A percentile compares a stretch with the other conserved stretches of the same genome.
Conservation (phyloP, 2,329 filamentous ascomycete species). For the Scedosporium minutisporum region DNA sequence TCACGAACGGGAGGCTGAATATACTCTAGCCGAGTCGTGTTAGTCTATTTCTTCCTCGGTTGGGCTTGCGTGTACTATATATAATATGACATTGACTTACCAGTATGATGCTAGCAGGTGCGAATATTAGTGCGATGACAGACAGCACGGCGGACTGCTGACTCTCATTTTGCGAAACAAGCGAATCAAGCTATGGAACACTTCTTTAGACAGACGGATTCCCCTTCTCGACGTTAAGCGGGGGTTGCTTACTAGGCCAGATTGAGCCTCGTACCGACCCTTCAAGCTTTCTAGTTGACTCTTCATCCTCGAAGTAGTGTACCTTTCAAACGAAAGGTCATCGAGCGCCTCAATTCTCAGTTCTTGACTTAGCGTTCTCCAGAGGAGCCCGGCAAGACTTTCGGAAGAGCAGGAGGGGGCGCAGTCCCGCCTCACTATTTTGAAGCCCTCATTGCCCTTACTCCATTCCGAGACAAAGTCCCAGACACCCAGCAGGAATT, state of each 20-base stretch:
- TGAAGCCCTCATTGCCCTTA: not conserved
- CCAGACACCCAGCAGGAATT: not conserved
- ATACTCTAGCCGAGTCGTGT: not conserved
- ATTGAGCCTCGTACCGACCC: not conserved
- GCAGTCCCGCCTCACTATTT: no score
- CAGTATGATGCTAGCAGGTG: not conserved
- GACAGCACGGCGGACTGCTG: not conserved
- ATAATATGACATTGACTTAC: not conserved
- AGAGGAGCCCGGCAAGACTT: not conserved
- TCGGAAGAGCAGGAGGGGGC: not conserved
- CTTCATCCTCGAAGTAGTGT: not conserved
- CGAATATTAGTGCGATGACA: not conserved
- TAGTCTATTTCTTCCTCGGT: not conserved
- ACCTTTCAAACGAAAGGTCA: not conserved
- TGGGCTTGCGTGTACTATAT: not conserved
- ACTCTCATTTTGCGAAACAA: not conserved
- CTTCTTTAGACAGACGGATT: not conserved
- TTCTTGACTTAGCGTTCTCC: not conserved
- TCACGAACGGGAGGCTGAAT: not conserved
- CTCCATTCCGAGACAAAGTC: not conserved
- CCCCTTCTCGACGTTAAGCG: not conserved
- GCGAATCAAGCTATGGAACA: not conserved
- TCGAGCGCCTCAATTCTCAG: not conserved
- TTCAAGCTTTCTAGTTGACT: not conserved
- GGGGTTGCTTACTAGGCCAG: not conserved